phyloP scores from a whole-genome alignment of 2,329 filamentous ascomycete genomes.

The Stachybotrys echinatus region DNA sequence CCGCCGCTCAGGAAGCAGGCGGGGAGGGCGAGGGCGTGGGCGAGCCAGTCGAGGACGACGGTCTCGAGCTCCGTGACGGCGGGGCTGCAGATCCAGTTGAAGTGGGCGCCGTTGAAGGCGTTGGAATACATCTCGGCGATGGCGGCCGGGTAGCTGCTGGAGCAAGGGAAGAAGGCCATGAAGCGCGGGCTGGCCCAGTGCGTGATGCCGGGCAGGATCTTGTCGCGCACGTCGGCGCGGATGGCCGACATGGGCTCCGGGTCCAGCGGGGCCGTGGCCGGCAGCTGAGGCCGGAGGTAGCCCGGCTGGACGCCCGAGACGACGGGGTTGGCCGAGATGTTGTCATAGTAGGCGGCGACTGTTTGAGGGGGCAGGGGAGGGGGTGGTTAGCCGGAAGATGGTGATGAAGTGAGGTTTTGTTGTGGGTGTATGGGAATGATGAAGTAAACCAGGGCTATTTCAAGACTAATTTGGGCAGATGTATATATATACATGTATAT shows the following conservation, averaged over 20 bases:
- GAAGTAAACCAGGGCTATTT: no score
- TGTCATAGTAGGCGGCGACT: conserved; percentile 84
- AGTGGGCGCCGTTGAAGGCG: conserved; percentile 83
- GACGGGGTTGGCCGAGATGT: conserved; percentile 63
- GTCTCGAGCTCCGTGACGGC: conserved; percentile 93
- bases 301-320: conserved; percentile 76
- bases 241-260: conserved; percentile 75
- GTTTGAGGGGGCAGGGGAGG: neutral
- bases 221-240: conserved; percentile 73
- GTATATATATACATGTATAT: no score
- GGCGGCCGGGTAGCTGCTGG: conserved; percentile 76
- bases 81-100: conserved; percentile 96
- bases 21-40: conserved; percentile 68
- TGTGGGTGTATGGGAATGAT: conserved; percentile 3
- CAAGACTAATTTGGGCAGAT: no score
- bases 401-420: neutral
- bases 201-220: conserved; percentile 88
- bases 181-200: conserved; percentile 95
- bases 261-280: conserved; percentile 55
- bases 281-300: conserved; percentile 77
- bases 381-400: conserved; percentile 4
- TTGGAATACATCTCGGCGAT: conserved; percentile 89
- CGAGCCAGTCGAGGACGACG: conserved; percentile 87
- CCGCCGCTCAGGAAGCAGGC: conserved; percentile 67
- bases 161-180: conserved; percentile 91